Conservation (phyloP, 2,329 filamentous ascomycete genomes). For the Penicillium griseofulvum region DNA sequence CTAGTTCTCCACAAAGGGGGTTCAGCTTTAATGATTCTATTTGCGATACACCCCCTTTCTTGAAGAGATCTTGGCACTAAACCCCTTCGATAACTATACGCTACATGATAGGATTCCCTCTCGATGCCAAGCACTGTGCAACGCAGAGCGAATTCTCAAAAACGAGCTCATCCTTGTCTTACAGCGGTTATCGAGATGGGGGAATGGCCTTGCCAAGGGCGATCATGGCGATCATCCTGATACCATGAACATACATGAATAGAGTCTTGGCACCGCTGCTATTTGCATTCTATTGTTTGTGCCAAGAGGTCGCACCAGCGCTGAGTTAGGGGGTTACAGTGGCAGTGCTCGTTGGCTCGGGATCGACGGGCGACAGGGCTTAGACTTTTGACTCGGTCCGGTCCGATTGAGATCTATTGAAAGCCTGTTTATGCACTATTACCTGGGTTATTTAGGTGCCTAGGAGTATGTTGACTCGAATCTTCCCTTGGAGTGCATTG, state of each 20-base stretch:
- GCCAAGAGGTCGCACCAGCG: conserved; percentile 8
- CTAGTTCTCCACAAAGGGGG: conserved; percentile 6
- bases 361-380: conserved; percentile 5
- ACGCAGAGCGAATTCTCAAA: conserved; percentile 1
- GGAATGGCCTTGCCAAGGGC: conserved; percentile 9
- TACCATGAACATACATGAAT: background rate
- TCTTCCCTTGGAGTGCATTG: background rate
- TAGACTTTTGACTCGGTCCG: conserved; percentile 7
- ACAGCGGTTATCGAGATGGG: background rate
- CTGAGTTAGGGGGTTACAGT: conserved; percentile 7
- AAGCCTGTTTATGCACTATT: background rate
- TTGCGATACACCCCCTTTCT: conserved; percentile 3
- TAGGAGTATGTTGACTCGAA: background rate
- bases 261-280: conserved; percentile 1
- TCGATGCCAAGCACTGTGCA: conserved; percentile 2
- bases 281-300: conserved; percentile 8
- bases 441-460: background rate
- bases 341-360: conserved; percentile 6
- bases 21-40: background rate
- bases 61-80: conserved; percentile 2
- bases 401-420: conserved; percentile 9
- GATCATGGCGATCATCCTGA: conserved; percentile 11
- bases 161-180: background rate
- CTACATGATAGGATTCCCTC: conserved; percentile 1
- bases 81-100: background rate